Conservation (phyloP, 2,329 filamentous ascomycete species). For the Pseudogymnoascus sp. region DNA sequence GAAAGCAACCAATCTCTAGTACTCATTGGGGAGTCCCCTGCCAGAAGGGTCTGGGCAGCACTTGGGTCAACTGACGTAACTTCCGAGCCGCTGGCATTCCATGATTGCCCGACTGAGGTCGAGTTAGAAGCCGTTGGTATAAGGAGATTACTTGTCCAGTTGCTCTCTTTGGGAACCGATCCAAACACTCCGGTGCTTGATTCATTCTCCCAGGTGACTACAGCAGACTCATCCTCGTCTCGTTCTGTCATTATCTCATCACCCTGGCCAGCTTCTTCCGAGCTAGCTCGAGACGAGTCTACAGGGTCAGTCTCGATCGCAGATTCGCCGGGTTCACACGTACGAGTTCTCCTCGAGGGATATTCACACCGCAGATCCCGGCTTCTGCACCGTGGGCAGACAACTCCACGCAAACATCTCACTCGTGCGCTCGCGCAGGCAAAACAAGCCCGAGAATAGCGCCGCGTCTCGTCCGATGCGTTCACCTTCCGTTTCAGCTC, state of each 20-base stretch:
- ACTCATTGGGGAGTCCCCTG: not conserved
- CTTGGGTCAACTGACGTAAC: not conserved
- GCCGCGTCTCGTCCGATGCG: not conserved
- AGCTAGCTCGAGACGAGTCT: conserved; percentile 10
- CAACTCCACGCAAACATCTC: conserved; percentile 1
- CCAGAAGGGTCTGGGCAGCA: not conserved
- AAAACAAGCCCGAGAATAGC: conserved; percentile 10
- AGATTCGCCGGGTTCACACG: not conserved
- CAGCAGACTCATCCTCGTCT: not conserved
- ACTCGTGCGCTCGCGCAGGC: conserved; percentile 8
- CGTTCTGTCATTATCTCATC: conserved; percentile 1
- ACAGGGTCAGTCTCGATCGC: not conserved
- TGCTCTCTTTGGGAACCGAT: not conserved
- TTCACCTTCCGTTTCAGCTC: conserved; percentile 10
- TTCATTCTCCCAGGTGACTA: conserved; percentile 1
- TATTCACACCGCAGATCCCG: conserved; percentile 9
- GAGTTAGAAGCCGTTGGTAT: not conserved
- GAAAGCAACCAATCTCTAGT: not conserved
- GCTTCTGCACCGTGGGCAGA: conserved; percentile 10
- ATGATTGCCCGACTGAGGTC: conserved; percentile 1
- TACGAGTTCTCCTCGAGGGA: conserved; percentile 9
- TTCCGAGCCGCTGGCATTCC: conserved; percentile 3
- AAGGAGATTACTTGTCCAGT: conserved; percentile 3
- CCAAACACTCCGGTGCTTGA: not conserved
- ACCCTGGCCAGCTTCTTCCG: not conserved